Percentiles rank a stretch among this genome's conserved stretches.
These are phyloP conservation scores for Paraconiothyrium brasiliense DNA, from an alignment of 2,329 filamentous ascomycete species.

Conservation along the genomic window DNA sequence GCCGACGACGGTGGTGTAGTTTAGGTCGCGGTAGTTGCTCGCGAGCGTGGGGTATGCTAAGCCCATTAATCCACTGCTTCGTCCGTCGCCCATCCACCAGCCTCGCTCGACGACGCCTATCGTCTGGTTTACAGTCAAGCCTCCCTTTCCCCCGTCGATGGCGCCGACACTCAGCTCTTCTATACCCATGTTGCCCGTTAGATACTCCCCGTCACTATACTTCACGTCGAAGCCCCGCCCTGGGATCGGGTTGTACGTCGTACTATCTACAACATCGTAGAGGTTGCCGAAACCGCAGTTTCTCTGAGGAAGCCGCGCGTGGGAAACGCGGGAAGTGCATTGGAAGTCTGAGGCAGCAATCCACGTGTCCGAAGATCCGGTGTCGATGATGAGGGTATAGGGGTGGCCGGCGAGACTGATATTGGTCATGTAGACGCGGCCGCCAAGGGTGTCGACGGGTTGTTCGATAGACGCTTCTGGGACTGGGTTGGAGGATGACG, in stretches of 20 bases:
- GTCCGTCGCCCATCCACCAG: slow-evolving; percentile 39
- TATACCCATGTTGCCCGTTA: slow-evolving; percentile 30
- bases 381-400: slow-evolving; percentile 40
- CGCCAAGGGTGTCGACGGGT: slow-evolving; percentile 33
- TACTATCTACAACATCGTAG: slow-evolving; percentile 21
- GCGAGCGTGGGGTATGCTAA: slow-evolving; percentile 35
- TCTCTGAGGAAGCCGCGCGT: slow-evolving; percentile 12
- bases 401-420: slow-evolving; percentile 27
- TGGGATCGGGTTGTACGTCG: slow-evolving; percentile 13
- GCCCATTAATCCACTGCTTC: slow-evolving; percentile 42
- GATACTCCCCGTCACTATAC: slow-evolving; percentile 38
- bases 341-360: slow-evolving; percentile 27
- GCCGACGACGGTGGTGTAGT: slow-evolving; percentile 36
- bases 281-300: slow-evolving; percentile 32
- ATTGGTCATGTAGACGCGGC: slow-evolving; percentile 43
- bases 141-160: slow-evolving; percentile 16
- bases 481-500: not conserved
- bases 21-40: slow-evolving; percentile 21
- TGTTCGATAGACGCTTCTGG: slow-evolving; percentile 26
- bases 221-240: slow-evolving; percentile 28
- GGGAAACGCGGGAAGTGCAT: slow-evolving; percentile 21
- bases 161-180: slow-evolving; percentile 34
- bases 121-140: slow-evolving; percentile 24
- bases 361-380: slow-evolving; percentile 42
- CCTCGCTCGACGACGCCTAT: slow-evolving; percentile 41